phyloP scores from a whole-genome alignment of 345 rosid genomes.

The Bruguiera sexangula region DNA sequence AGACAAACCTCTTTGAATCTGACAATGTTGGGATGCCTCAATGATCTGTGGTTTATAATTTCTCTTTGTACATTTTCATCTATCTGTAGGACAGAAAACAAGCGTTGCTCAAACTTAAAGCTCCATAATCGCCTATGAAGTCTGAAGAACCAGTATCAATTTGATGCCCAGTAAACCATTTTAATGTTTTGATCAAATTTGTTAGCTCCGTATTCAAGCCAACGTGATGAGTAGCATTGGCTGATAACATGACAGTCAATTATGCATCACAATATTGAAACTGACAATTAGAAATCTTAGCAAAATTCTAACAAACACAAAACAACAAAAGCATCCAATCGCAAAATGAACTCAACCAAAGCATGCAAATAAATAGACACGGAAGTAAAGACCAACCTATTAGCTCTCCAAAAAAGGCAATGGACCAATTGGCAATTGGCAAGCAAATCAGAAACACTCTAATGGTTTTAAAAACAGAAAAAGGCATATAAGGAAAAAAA shows the following conservation, averaged over 20 bases:
- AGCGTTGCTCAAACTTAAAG: background rate
- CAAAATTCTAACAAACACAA: background rate
- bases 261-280: no score
- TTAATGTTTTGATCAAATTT: no score
- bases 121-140: background rate
- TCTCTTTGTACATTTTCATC: slow-evolving; percentile 93
- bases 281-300: no score
- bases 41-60: slow-evolving; percentile 85
- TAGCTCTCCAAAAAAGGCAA: background rate
- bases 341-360: background rate
- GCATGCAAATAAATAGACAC: background rate
- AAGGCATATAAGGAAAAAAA: background rate
- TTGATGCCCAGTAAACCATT: no score
- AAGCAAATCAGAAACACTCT: background rate
- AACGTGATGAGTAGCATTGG: no score
- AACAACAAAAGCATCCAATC: background rate
- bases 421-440: no score
- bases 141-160: no score
- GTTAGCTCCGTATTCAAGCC: no score
- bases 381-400: background rate
- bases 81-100: slow-evolving; percentile 50
- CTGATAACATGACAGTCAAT: no score
- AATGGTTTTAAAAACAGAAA: background rate
- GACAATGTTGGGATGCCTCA: slow-evolving; percentile 96
- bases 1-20: slow-evolving; percentile 79